phyloP scores from a whole-genome alignment of 495 filamentous ascomycete genomes.

The Annulohypoxylon bovei region DNA sequence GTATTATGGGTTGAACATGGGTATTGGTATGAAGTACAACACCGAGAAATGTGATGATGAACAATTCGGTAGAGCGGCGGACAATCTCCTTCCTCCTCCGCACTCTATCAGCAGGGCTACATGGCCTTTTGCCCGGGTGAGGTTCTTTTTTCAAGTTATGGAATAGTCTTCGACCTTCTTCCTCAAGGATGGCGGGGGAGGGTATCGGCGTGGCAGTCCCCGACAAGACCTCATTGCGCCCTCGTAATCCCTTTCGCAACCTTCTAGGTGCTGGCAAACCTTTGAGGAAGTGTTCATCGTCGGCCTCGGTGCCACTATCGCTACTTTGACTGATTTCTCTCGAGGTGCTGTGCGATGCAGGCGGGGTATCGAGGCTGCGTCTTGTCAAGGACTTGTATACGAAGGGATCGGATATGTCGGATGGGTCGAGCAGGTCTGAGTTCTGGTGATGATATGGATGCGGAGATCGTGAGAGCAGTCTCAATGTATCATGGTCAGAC shows the following conservation, averaged over 20 bases:
- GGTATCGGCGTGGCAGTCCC: slow-evolving; percentile 65
- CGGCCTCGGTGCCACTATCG: slow-evolving; percentile 91
- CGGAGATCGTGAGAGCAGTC: slow-evolving; percentile 74
- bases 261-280: slow-evolving; percentile 81
- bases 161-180: slow-evolving; percentile 53
- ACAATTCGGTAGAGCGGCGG: slow-evolving; percentile 55
- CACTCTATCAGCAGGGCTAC: slow-evolving; percentile 46
- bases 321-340: slow-evolving; percentile 69
- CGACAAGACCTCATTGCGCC: slow-evolving; percentile 58
- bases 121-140: slow-evolving; percentile 38
- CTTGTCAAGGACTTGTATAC: slow-evolving; percentile 7
- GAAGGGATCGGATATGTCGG: slow-evolving; percentile 53
- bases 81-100: slow-evolving; percentile 57
- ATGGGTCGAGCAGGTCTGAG: slow-evolving; percentile 59
- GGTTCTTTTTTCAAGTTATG: slow-evolving; percentile 37
- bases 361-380: slow-evolving; percentile 28
- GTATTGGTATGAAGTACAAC: slow-evolving; percentile 47
- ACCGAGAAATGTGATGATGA: slow-evolving; percentile 57
- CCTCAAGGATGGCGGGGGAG: slow-evolving; percentile 67
- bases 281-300: slow-evolving; percentile 85
- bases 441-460: slow-evolving; percentile 76
- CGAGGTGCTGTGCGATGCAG: slow-evolving; percentile 40
- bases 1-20: slow-evolving; percentile 48
- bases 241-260: slow-evolving; percentile 77
- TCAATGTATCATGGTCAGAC: slow-evolving; percentile 51